Evolutionary conservation across 2,329 filamentous ascomycete genomes (phyloP).

Genomic region (Bipolaris victoriae): DNA sequence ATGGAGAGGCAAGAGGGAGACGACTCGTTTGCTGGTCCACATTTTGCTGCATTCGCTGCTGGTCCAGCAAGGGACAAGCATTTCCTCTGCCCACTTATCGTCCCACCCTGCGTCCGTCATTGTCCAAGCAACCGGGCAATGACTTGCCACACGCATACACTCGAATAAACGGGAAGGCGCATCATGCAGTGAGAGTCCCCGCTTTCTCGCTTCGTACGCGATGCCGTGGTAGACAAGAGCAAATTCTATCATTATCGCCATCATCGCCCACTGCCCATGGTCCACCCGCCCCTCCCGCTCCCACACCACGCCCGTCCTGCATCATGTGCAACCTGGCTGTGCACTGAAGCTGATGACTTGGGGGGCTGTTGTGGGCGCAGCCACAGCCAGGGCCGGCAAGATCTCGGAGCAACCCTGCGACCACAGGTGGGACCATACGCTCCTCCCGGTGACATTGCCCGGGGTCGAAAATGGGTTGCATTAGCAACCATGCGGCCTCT

Average conservation of each 20-base stretch:
- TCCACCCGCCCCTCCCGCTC: background rate
- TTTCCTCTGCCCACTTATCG: conserved; percentile 9
- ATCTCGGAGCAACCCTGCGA: conserved; percentile 15
- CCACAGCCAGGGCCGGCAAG: conserved; percentile 10
- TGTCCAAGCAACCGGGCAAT: conserved; percentile 12
- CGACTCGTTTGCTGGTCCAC: conserved; percentile 20
- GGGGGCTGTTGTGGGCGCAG: conserved; percentile 4
- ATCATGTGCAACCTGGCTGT: conserved; percentile 10
- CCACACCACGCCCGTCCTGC: background rate
- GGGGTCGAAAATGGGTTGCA: conserved; percentile 16
- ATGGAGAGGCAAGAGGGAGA: conserved; percentile 5
- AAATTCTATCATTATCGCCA: background rate
- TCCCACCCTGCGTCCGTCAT: conserved; percentile 13
- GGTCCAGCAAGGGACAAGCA: conserved; percentile 14
- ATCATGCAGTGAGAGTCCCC: conserved; percentile 11
- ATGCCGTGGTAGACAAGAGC: background rate
- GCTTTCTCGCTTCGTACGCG: conserved; percentile 3
- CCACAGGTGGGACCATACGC: conserved; percentile 15
- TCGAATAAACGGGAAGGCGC: conserved; percentile 11
- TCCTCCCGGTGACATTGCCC: conserved; percentile 12
- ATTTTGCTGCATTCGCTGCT: conserved; percentile 10
- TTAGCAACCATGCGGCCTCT: conserved; percentile 13
- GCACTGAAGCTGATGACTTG: conserved; percentile 13
- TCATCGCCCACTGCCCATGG: background rate
- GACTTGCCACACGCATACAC: background rate